These are phyloP conservation scores for Pezicula neosporulosa DNA, from an alignment of 2,329 filamentous ascomycete genomes.

Conservation along the genomic window DNA sequence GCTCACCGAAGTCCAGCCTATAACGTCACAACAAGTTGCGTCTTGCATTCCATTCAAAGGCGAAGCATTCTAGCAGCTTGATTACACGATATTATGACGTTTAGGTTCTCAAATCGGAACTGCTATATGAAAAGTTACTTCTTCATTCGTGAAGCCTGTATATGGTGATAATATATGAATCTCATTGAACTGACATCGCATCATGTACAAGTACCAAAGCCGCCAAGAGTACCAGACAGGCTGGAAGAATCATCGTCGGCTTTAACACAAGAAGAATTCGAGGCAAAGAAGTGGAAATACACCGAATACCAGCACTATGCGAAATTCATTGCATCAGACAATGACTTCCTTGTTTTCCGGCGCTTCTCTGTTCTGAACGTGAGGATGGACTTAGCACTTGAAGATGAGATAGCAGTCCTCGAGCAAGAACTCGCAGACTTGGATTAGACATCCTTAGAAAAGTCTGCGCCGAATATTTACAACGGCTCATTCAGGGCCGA, in stretches of 20 bases:
- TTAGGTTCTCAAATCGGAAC: too few species aligned
- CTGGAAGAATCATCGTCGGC: neutral
- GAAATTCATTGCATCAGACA: conserved; percentile 27
- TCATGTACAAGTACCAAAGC: too few species aligned
- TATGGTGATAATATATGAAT: too few species aligned
- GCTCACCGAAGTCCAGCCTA: too few species aligned
- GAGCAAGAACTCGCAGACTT: neutral
- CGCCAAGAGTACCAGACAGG: too few species aligned
- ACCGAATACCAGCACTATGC: conserved; percentile 26
- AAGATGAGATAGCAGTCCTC: conserved; percentile 29
- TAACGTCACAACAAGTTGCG: too few species aligned
- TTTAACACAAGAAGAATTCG: conserved; percentile 6
- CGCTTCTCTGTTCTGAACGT: conserved; percentile 29
- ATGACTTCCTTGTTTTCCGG: conserved; percentile 29
- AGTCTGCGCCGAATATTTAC: neutral
- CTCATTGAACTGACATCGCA: too few species aligned
- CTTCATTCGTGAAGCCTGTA: too few species aligned
- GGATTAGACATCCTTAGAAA: neutral
- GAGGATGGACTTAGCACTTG: conserved; percentile 27
- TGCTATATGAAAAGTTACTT: too few species aligned
- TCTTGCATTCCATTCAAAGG: too few species aligned
- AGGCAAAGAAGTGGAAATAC: conserved; percentile 28
- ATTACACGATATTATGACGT: too few species aligned
- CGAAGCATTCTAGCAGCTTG: too few species aligned
- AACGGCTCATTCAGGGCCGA: neutral